These are phyloP conservation scores for Aspergillus bertholletiae DNA, from an alignment of 495 filamentous ascomycete genomes.

Conservation along the genomic window DNA sequence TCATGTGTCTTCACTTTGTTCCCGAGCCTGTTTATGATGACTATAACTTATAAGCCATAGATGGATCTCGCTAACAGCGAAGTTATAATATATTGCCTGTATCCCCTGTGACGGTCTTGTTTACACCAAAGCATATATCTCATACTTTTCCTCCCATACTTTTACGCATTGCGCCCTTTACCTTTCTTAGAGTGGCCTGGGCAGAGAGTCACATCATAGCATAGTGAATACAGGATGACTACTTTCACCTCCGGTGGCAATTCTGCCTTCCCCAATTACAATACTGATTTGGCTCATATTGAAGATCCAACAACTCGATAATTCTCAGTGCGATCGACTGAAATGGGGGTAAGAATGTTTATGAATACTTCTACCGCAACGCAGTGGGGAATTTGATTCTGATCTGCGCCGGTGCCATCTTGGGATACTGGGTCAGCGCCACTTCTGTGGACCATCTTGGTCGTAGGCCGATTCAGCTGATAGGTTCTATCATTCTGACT, in stretches of 20 bases:
- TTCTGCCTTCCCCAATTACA: constrained; percentile 66
- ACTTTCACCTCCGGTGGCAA: constrained; percentile 48
- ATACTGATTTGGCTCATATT: constrained; percentile 54
- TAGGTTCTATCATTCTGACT: constrained; percentile 71
- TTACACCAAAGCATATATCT: too few species aligned
- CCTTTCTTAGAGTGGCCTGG: too few species aligned
- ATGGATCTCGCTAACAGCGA: too few species aligned
- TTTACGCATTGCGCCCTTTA: too few species aligned
- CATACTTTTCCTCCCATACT: too few species aligned
- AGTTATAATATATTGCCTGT: too few species aligned
- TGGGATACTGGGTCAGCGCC: constrained; percentile 75
- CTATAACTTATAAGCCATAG: too few species aligned
- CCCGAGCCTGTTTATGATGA: too few species aligned
- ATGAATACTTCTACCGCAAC: constrained; percentile 63
- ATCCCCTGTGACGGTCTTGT: too few species aligned
- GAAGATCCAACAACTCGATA: constrained; percentile 71
- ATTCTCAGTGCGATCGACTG: constrained; percentile 68
- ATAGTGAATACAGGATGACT: not conserved
- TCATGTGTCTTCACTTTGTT: too few species aligned
- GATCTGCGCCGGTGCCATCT: constrained; percentile 70
- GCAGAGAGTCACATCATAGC: not conserved
- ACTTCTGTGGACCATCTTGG: constrained; percentile 67
- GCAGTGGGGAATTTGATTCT: constrained; percentile 74
- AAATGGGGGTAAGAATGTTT: constrained; percentile 52
- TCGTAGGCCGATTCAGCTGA: constrained; percentile 75